Evolutionary conservation across 331 rosid species (phyloP).

Genomic region (Erythrophleum ivorense): DNA sequence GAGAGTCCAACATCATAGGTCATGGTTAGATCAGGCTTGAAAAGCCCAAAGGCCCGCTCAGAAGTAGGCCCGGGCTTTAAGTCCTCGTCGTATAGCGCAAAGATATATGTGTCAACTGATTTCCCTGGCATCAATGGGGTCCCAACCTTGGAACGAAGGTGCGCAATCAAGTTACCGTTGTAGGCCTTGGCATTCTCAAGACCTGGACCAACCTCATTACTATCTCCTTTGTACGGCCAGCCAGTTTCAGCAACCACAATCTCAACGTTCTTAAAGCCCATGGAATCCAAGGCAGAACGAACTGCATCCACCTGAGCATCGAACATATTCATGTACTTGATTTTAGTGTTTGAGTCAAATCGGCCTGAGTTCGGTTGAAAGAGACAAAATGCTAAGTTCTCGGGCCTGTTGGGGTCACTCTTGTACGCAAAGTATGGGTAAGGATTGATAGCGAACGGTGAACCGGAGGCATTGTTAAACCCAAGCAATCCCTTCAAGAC

Average conservation of each 20-base stretch:
- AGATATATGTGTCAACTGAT: conserved; percentile 90
- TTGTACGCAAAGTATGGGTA: conserved; percentile 92
- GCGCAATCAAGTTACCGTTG: conserved; percentile 81
- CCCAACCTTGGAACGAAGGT: conserved; percentile 86
- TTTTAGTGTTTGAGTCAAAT: conserved; percentile 73
- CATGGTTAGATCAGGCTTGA: conserved; percentile 83
- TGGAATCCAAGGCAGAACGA: conserved; percentile 81
- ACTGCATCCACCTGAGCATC: conserved; percentile 98
- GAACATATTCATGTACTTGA: conserved; percentile 94
- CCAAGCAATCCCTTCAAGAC: conserved; percentile 66
- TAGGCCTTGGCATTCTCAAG: conserved; percentile 88
- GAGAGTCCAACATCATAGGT: conserved; percentile 86
- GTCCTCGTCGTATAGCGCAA: conserved; percentile 89
- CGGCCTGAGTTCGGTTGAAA: conserved; percentile 93
- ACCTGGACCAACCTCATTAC: conserved; percentile 78
- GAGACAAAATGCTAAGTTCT: conserved; percentile 83
- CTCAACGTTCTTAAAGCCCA: conserved; percentile 81
- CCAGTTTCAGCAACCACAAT: conserved; percentile 98
- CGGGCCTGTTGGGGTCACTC: conserved; percentile 70
- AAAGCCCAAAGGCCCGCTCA: conserved; percentile 91
- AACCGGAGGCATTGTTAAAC: conserved; percentile 73
- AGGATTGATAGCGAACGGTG: conserved; percentile 91
- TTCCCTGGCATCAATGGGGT: conserved; percentile 98
- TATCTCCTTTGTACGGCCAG: conserved; percentile 98
- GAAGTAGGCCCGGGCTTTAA: conserved; percentile 89